Evolutionary conservation across 495 filamentous ascomycete species (phyloP).

Genomic region (Endocarpon pusillum): DNA sequence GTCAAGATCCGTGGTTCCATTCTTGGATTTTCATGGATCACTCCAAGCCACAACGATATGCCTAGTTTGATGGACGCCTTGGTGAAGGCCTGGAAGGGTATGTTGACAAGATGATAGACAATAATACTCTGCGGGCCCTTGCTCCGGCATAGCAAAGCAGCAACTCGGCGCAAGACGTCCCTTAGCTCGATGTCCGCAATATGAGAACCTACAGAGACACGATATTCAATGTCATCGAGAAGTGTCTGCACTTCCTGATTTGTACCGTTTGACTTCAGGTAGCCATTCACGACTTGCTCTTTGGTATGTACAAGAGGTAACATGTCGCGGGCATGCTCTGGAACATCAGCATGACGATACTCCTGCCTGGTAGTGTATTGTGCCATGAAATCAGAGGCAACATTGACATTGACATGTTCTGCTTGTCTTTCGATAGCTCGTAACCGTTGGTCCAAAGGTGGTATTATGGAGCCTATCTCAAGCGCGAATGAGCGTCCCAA

Average conservation of each 20-base stretch:
- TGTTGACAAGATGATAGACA: slow-evolving; percentile 67
- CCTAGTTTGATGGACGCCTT: slow-evolving; percentile 92
- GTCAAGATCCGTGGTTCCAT: slow-evolving; percentile 68
- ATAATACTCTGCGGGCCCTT: slow-evolving; percentile 56
- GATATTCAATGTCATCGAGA: slow-evolving; percentile 47
- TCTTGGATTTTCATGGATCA: slow-evolving; percentile 88
- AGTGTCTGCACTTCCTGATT: slow-evolving; percentile 31
- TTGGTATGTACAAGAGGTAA: slow-evolving; percentile 36
- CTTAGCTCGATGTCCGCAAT: slow-evolving; percentile 61
- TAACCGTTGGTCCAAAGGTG: slow-evolving; percentile 72
- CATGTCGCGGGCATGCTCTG: slow-evolving; percentile 46
- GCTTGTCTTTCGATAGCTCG: slow-evolving; percentile 55
- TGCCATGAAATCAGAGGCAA: slow-evolving; percentile 86
- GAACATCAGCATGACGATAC: slow-evolving; percentile 62
- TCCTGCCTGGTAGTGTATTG: slow-evolving; percentile 96
- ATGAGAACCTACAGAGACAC: slow-evolving; percentile 43
- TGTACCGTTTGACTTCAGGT: slow-evolving; percentile 17
- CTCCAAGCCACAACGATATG: slow-evolving; percentile 85
- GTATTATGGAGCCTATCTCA: slow-evolving; percentile 79
- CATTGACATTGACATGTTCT: slow-evolving; percentile 50
- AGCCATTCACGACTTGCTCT: slow-evolving; percentile 4
- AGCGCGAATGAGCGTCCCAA: slow-evolving; percentile 89
- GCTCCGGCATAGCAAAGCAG: slow-evolving; percentile 63
- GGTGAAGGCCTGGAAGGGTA: slow-evolving; percentile 83
- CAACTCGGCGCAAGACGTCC: slow-evolving; percentile 64